Evolutionary conservation across 495 filamentous ascomycete species (phyloP), one percentile per base, ranked within the genome.

Genomic region (Aspergillus leporis): DNA sequence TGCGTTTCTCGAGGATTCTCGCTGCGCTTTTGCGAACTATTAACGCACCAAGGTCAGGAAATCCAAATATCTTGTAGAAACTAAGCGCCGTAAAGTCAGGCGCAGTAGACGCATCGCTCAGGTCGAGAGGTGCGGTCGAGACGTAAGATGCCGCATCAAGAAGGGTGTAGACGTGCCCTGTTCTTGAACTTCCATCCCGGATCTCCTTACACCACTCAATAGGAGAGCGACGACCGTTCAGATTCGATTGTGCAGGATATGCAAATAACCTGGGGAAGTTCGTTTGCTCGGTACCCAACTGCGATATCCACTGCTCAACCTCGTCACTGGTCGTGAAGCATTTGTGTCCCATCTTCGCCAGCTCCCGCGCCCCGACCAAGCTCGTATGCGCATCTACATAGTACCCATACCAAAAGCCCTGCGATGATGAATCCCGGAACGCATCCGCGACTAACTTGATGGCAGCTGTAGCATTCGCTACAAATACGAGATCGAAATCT

Each of bases 51-150:
- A 98, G 74, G 66, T 98, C 91, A 0, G 93, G 93, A 64, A 97
- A 97, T 5, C 93, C 93, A 69, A 97, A 98, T 22, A 98, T 94
- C 72, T 98, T 98, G 72, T 96, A 95, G 64, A 98, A 92, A 76
- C 91, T 96, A 22, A 97, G 68, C 0, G 90, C 91, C 5, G 87
- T 91, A 61, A 96, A 97, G 64, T 98, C 93, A 0, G 93, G 91
- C 1, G 90, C 88, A 1, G 66, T 61, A 8, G 77, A 71, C 8
- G 76, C 65, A 62, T 87, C 70, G 52, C 85, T 80, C 22, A 98
- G 68, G 68, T 96, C 85, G 22, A 97, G 76, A 0, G 86, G 86
- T 6, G 89, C 79, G 3, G 92, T 96, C 9, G 90, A 87, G 4
- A 87, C 88, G 0, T 93, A 76, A 0, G 91, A 87, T 5, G 93